Conservation (phyloP, 208 protist genomes). For the Acanthamoeba royreba region DNA sequence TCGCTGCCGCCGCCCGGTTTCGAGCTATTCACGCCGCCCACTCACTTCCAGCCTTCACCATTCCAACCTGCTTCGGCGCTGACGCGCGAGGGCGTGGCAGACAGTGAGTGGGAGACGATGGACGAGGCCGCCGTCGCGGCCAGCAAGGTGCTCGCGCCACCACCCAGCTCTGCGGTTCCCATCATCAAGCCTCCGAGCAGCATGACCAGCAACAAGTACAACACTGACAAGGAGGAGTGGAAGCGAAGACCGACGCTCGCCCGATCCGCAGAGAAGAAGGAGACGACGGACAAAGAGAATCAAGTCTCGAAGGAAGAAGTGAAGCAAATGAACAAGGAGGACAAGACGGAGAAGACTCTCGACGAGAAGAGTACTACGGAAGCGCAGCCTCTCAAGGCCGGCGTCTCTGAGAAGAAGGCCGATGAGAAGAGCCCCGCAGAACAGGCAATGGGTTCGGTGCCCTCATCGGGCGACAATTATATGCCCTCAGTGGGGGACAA, state of each 20-base stretch:
- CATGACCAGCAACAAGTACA: not conserved
- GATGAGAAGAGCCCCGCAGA: not conserved
- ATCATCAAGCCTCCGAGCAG: not conserved
- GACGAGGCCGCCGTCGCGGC: not conserved
- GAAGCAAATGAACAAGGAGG: not conserved
- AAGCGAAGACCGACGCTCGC: no score
- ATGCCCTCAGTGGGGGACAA: no score
- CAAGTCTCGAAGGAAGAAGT: not conserved
- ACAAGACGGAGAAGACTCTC: not conserved
- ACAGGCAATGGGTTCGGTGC: not conserved
- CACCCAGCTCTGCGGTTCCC: not conserved
- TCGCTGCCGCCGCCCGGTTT: not conserved
- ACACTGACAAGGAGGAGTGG: not conserved
- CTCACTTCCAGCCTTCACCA: not conserved
- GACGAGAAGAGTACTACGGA: not conserved
- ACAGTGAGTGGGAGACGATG: not conserved
- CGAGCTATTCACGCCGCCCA: not conserved
- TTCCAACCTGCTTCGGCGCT: not conserved
- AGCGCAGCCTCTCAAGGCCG: not conserved
- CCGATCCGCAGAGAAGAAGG: not conserved
- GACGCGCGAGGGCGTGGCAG: not conserved
- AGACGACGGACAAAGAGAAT: not conserved
- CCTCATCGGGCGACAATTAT: no score
- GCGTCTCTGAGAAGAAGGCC: not conserved
- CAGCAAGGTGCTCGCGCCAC: not conserved